Evolutionary conservation across 768 basidiomycete species (phyloP).

Genomic region (Leccinum fibrillosum): DNA sequence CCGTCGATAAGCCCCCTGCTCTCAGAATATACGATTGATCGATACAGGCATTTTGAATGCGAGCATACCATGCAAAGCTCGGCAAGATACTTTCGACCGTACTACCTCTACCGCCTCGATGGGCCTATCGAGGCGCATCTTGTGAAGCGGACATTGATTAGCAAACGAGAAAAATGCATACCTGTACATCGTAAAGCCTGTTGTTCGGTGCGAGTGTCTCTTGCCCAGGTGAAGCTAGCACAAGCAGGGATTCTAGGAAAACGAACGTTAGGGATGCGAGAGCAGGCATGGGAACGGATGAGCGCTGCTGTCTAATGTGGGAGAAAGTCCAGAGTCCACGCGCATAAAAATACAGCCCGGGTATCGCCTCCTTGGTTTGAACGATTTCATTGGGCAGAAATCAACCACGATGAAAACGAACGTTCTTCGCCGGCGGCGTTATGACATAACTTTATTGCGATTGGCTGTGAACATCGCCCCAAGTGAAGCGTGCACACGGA

Average conservation of each 20-base stretch:
- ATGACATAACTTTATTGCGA: conserved; percentile 16
- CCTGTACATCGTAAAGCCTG: conserved; percentile 52
- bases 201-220: conserved; percentile 18
- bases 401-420: conserved; percentile 30
- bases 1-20: conserved; percentile 72
- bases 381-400: conserved; percentile 11
- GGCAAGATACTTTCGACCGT: conserved; percentile 71
- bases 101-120: conserved; percentile 75
- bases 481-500: conserved; percentile 17
- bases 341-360: neutral
- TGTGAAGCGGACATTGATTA: conserved; percentile 5
- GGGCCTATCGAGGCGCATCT: conserved; percentile 43
- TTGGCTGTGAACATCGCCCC: conserved; percentile 11
- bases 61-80: conserved; percentile 67
- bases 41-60: conserved; percentile 8
- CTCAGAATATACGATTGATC: conserved; percentile 3
- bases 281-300: conserved; percentile 14
- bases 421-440: conserved; percentile 22
- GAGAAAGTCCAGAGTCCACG: neutral
- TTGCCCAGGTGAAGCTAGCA: conserved; percentile 29
- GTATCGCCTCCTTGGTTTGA: neutral
- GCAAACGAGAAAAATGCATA: conserved; percentile 15
- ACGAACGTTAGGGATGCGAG: conserved; percentile 7
- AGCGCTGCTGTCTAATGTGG: neutral
- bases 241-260: conserved; percentile 8